Evolutionary conservation across 305 asterid genomes (phyloP).

Genomic region (Withania somnifera): DNA sequence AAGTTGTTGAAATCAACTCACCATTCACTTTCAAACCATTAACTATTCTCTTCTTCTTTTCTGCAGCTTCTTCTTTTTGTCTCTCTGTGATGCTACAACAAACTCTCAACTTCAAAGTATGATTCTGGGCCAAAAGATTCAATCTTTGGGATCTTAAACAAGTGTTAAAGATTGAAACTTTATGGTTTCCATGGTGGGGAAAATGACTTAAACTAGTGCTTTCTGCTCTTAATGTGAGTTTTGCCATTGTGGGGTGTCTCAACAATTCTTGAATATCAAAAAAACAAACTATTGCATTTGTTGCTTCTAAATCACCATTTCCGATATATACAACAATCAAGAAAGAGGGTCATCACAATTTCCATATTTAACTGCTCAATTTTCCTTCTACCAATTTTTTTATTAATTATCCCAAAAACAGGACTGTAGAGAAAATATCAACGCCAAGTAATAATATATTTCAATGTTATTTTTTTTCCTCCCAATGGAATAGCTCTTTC

Average conservation of each 20-base stretch:
- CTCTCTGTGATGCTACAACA: constrained; percentile 62
- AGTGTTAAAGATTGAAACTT: constrained; percentile 29
- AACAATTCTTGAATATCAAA: background rate
- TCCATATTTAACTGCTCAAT: background rate
- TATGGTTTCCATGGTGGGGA: constrained; percentile 12
- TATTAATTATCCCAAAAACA: too few species aligned
- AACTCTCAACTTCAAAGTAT: constrained; percentile 31
- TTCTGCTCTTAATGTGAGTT: constrained; percentile 33
- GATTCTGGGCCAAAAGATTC: constrained; percentile 18
- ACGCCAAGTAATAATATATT: too few species aligned
- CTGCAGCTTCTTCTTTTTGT: constrained; percentile 34
- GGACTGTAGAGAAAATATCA: too few species aligned
- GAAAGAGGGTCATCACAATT: background rate
- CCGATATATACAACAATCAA: background rate
- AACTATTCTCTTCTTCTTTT: constrained; percentile 19
- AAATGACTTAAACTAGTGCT: constrained; percentile 17
- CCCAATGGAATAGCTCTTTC: too few species aligned
- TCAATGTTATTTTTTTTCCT: too few species aligned
- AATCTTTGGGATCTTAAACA: constrained; percentile 12
- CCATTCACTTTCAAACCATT: constrained; percentile 37
- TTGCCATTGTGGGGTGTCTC: constrained; percentile 26
- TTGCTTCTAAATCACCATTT: background rate
- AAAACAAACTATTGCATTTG: background rate
- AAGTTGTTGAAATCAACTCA: constrained; percentile 9
- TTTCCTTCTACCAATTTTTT: background rate